phyloP scores from a whole-genome alignment of 2,329 filamentous ascomycete genomes.

The Lachnellula arida region DNA sequence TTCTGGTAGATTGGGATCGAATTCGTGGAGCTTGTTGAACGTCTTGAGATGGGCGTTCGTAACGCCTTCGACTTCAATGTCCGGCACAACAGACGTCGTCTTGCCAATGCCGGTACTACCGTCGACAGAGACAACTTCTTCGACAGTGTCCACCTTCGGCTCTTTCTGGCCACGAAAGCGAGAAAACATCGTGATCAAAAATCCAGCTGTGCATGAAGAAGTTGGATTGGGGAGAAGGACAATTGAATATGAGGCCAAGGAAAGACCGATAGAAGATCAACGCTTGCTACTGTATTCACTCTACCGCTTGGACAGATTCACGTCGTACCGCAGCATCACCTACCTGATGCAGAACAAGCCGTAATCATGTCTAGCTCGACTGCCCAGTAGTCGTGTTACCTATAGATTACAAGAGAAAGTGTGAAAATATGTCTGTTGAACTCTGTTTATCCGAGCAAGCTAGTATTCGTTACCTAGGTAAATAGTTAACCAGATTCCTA shows the following conservation, averaged over 20 bases:
- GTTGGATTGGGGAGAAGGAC: neutral
- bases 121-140: neutral
- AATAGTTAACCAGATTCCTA: no score
- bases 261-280: neutral
- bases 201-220: neutral
- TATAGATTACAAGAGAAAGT: no score
- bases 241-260: neutral
- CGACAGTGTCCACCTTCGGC: neutral
- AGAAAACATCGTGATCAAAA: neutral
- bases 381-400: no score
- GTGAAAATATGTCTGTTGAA: no score
- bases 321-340: neutral
- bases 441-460: no score
- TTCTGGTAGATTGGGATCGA: slow-evolving; percentile 14
- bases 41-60: slow-evolving; percentile 2
- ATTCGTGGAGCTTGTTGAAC: slow-evolving; percentile 10
- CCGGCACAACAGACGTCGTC: neutral
- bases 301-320: neutral
- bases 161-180: neutral
- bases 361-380: neutral
- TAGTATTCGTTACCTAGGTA: no score
- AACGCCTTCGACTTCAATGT: neutral
- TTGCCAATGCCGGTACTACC: neutral
- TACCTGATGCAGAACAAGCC: neutral
- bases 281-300: neutral